phyloP scores from a whole-genome alignment of 208 protist genomes.

The Wallacemonas sp. region DNA sequence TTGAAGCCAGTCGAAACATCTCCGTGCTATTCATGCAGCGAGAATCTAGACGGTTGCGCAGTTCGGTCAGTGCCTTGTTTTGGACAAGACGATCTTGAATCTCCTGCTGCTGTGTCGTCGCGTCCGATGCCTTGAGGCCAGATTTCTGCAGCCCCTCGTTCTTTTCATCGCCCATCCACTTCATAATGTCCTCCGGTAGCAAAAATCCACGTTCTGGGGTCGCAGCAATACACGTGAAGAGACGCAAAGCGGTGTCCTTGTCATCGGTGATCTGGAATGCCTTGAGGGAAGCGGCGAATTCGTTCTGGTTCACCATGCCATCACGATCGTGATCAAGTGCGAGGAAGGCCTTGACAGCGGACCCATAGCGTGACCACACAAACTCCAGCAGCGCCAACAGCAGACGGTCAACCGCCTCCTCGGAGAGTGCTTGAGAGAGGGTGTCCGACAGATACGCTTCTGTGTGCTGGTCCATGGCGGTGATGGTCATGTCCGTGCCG shows the following conservation, averaged over 20 bases:
- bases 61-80: slow-evolving; percentile 50
- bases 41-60: slow-evolving; percentile 67
- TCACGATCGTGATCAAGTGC: slow-evolving; percentile 85
- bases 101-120: slow-evolving; percentile 39
- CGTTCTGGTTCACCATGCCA: slow-evolving; percentile 67
- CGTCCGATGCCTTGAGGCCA: slow-evolving; percentile 22
- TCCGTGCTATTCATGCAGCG: slow-evolving; percentile 69
- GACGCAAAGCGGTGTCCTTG: slow-evolving; percentile 36
- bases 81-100: slow-evolving; percentile 45
- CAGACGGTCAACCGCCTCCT: slow-evolving; percentile 54
- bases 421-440: slow-evolving; percentile 21
- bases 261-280: slow-evolving; percentile 79
- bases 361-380: slow-evolving; percentile 68
- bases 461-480: slow-evolving; percentile 82
- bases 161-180: slow-evolving; percentile 55
- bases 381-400: slow-evolving; percentile 67
- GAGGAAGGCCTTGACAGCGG: slow-evolving; percentile 77
- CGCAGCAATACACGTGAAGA: slow-evolving; percentile 61
- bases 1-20: slow-evolving; percentile 90
- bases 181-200: slow-evolving; percentile 73
- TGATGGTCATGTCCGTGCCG: slow-evolving; percentile 67
- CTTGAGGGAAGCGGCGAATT: slow-evolving; percentile 69
- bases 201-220: slow-evolving; percentile 47
- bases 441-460: slow-evolving; percentile 52
- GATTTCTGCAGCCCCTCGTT: slow-evolving; percentile 26